Percentiles rank a stretch among this genome's conserved stretches.
phyloP scores from a whole-genome alignment of 148 eudicot genomes.

The Dysphania ambrosioides region DNA sequence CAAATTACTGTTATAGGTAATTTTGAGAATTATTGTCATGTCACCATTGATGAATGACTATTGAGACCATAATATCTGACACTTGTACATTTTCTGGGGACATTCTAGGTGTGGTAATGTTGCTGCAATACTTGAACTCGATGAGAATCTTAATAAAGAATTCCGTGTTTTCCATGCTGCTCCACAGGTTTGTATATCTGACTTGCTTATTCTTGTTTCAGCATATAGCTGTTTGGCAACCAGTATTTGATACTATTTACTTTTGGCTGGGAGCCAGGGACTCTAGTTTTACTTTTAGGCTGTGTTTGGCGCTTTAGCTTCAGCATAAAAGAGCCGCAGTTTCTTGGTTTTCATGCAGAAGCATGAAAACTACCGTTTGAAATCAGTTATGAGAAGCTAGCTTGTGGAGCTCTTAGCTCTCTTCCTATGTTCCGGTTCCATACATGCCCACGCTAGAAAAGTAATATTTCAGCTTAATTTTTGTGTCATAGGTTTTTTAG shows the following conservation, averaged over 20 bases:
- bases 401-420: background rate
- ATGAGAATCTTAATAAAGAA: conserved; percentile 70
- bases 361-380: background rate
- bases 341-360: background rate
- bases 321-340: background rate
- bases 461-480: background rate
- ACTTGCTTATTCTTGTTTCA: background rate
- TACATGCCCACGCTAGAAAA: background rate
- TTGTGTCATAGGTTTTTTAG: background rate
- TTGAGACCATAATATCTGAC: background rate
- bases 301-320: background rate
- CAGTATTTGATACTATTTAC: background rate
- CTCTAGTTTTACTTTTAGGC: background rate
- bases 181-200: conserved; percentile 64
- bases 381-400: background rate
- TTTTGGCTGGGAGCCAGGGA: conserved; percentile 2
- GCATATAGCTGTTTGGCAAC: background rate
- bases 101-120: conserved; percentile 87
- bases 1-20: conserved; percentile 92
- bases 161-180: conserved; percentile 95
- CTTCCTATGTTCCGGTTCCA: background rate
- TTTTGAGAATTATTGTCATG: background rate
- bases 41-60: background rate
- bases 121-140: conserved; percentile 95
- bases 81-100: conserved; percentile 12